Evolutionary conservation across 139 green algal genomes (phyloP).

Genomic region (Chloropicon primus): DNA sequence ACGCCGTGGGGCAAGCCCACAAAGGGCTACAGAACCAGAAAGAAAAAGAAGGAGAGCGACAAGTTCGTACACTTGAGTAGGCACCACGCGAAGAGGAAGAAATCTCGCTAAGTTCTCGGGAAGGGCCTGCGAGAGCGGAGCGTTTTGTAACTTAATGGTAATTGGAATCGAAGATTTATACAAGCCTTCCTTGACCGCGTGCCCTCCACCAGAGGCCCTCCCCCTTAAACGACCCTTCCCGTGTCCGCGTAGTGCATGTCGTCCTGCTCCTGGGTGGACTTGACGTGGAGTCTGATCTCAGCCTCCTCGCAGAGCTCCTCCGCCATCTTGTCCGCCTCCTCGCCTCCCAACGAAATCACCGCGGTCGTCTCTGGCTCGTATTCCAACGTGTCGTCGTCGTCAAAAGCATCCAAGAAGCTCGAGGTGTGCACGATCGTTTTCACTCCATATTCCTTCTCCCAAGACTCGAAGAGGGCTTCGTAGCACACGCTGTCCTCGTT

Average conservation of each 20-base stretch:
- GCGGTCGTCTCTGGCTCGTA: constrained; percentile 63
- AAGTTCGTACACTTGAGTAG: constrained; percentile 47
- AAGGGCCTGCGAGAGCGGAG: too few species aligned
- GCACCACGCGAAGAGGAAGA: constrained; percentile 32
- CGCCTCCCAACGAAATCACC: constrained; percentile 56
- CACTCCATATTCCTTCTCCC: constrained; percentile 24
- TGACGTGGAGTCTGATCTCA: constrained; percentile 40
- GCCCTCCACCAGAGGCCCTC: too few species aligned
- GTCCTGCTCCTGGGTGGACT: constrained; percentile 15
- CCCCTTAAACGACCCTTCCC: not conserved
- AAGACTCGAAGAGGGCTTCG: constrained; percentile 34
- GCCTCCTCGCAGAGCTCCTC: constrained; percentile 48
- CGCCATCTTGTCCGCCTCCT: constrained; percentile 46
- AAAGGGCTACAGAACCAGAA: constrained; percentile 75
- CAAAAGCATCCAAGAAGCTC: constrained; percentile 59
- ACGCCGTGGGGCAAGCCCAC: constrained; percentile 74
- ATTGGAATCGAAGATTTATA: too few species aligned
- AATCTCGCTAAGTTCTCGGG: too few species aligned
- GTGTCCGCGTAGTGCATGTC: not conserved
- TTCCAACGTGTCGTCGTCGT: constrained; percentile 56
- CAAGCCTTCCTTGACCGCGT: too few species aligned
- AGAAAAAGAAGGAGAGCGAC: constrained; percentile 41
- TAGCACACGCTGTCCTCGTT: constrained; percentile 46
- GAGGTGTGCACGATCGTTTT: constrained; percentile 39
- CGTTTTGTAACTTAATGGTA: too few species aligned